Base-by-base conservation (phyloP, 495 filamentous ascomycete genomes). In the Daldinia decipiens region DNA sequence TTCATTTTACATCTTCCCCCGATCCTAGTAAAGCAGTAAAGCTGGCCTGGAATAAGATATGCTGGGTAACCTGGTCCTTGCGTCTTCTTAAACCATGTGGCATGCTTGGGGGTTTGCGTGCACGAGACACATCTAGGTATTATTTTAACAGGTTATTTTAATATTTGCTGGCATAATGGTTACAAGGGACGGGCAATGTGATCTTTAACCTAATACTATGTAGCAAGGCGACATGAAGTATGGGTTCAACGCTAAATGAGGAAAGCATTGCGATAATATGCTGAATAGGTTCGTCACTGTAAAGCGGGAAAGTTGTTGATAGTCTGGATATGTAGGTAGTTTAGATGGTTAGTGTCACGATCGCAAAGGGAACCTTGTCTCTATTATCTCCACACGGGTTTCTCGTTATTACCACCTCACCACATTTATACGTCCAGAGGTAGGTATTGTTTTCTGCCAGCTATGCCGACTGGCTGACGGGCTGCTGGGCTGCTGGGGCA, bases 81-180 rank as follows among this genome's bases (percentile, higher is more conserved):
- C 40, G 56, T 39, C 61, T 62, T 68, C 39, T 27, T 31, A 52
- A 58, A 61, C 70, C 70, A 69, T 73, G 70, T 66, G 57, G 64
- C 55, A 58, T 59, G 57, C 40, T 58, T 21, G 29, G 29, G 47
- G 5, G 9, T 21, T 34, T 43, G 12, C 34, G 65, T 38, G 70
- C 70, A 69, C 70, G 61, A 66, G 70, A 27, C 65, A 36, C 61
- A 53, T n/a, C 36, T 21, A 68, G 65, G 65, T 36, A 55, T 65
- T 13, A 34, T 29, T 36, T 26, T n/a, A n/a, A n/a, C n/a, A n/a
- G n/a, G n/a, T n/a, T n/a, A n/a, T n/a, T 32, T 65, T 45, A 52
- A 65, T 72, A 72, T 61, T 61, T 68, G 34, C 59, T 71, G 57
- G 63, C 53, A 67, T 67, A 67, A 71, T 54, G 34, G 63, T 59